Base-by-base conservation (phyloP, 768 basidiomycete genomes). In the Mycena rebaudengoi region DNA sequence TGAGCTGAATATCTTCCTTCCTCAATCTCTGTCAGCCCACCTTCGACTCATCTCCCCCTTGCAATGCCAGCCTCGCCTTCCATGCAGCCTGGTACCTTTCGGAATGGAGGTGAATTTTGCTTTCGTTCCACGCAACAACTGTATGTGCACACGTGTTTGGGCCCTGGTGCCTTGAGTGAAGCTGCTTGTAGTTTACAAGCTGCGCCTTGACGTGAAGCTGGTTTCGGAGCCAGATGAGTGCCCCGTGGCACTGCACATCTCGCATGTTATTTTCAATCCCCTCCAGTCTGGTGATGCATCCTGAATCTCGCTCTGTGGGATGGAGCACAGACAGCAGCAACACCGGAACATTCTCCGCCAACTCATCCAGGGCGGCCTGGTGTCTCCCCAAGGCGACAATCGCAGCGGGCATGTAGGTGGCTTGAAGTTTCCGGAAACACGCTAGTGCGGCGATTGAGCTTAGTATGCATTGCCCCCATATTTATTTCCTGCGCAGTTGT, bases 11-110 rank as follows among this genome's bases (percentile, higher is more conserved):
- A 20, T 60, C 59, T 20, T 32, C 50, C 35, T 61, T 52, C 30
- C 41, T n/a, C 29, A 61, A 23, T 20, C 20, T 43, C 13, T 1
- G n/a, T 51, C 51, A 54, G 7, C 50, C 60, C 39, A 61, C 50
- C 40, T 16, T 21, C 41, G 29, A 13, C 33, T 52, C 51, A 35
- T 43, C 33, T 10, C 51, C 41, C 2, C 43, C 51, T 14, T 8
- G 14, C 2, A 25, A 4, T 7, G 7, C n/a, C 10, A n/a, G 12
- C 29, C 20, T 2, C 4, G 67, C 62, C 3, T 29, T 16, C 37
- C 56, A 53, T 10, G 66, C 62, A 1, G 14, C 25, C 5, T 44
- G 46, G 46, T 68, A 69, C 16, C 43, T 66, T 32, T 61, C 49
- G 25, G 50, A 48, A 18, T 43, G 32, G 0, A 37, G 46, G 4